Percentiles rank a stretch among this genome's conserved stretches.
phyloP scores from a whole-genome alignment of 169 alveolate species.

The Plasmodium inui region DNA sequence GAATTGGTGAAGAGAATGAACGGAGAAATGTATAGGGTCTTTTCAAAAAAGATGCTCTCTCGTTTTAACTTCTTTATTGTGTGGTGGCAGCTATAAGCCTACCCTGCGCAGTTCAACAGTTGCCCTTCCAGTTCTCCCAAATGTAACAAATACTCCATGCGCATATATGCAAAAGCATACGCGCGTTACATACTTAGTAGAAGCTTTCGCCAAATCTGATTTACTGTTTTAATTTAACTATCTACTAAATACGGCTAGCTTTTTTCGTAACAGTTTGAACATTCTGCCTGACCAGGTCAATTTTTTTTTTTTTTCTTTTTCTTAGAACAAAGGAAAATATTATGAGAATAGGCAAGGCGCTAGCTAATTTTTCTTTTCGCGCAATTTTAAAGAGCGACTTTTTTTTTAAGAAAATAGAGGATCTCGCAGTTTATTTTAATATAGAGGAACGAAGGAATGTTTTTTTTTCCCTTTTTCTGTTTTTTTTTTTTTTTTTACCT shows the following conservation, averaged over 20 bases:
- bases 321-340: neutral
- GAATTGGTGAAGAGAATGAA: neutral
- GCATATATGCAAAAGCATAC: neutral
- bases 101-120: neutral
- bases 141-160: neutral
- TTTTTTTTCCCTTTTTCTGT: neutral
- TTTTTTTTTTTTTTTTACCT: neutral
- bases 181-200: neutral
- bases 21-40: neutral
- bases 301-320: slow-evolving; percentile 1
- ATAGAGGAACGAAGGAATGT: neutral
- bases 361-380: neutral
- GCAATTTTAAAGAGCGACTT: neutral
- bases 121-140: neutral
- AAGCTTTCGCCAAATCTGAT: neutral
- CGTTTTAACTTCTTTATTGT: neutral
- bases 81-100: neutral
- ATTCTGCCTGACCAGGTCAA: neutral
- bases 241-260: neutral
- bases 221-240: neutral
- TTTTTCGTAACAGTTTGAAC: neutral
- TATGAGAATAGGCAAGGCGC: neutral
- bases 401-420: neutral
- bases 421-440: neutral
- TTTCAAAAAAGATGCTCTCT: neutral